Percentiles rank a stretch among this genome's conserved stretches.
These are phyloP conservation scores for Komagataea norvegica DNA, from an alignment of 1,139 yeast genomes.

Conservation along the genomic window DNA sequence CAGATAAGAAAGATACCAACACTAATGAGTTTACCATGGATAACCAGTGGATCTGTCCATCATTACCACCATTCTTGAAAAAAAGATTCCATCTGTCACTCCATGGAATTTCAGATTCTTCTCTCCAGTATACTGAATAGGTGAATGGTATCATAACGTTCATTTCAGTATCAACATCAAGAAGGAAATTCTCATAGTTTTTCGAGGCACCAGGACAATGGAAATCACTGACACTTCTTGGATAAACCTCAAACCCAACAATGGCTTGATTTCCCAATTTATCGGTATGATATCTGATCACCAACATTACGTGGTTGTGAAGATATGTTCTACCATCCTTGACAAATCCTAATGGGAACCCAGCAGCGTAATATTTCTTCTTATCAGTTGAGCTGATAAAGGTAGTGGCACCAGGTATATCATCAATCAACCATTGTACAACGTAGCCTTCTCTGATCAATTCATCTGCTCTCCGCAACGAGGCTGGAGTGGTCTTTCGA, in stretches of 20 bases:
- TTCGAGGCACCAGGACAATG: conserved; percentile 68
- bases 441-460: conserved; percentile 68
- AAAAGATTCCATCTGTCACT: conserved; percentile 72
- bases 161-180: conserved; percentile 34
- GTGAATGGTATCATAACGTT: conserved; percentile 62
- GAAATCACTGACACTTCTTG: conserved; percentile 67
- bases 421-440: conserved; percentile 82
- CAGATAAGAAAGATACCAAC: conserved; percentile 51
- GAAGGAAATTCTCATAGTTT: conserved; percentile 49
- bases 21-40: conserved; percentile 64
- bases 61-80: conserved; percentile 50
- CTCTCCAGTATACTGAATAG: conserved; percentile 87
- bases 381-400: conserved; percentile 58
- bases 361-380: conserved; percentile 74
- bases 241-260: conserved; percentile 90
- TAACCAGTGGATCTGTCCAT: conserved; percentile 61
- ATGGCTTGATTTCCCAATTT: conserved; percentile 48
- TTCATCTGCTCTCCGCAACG: conserved; percentile 51
- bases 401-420: conserved; percentile 86
- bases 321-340: conserved; percentile 53
- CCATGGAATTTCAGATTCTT: conserved; percentile 65
- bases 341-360: conserved; percentile 78
- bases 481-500: conserved; percentile 46
- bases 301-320: conserved; percentile 78
- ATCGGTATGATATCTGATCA: conserved; percentile 67